These are phyloP conservation scores for Hanseniaspora valbyensis DNA, from an alignment of 805 yeast genomes.

Conservation along the genomic window DNA sequence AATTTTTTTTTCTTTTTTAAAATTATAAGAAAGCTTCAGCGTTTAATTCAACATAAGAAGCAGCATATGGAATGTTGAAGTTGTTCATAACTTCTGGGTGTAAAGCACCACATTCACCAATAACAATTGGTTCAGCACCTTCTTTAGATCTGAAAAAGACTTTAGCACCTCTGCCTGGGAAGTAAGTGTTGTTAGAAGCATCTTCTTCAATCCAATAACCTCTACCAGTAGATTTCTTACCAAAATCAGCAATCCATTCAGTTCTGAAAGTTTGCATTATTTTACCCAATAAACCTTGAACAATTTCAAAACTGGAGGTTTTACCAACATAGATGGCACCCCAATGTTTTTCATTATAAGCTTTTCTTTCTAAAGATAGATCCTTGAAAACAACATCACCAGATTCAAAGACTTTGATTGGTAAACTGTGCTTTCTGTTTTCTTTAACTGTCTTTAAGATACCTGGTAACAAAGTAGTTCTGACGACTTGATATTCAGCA, in stretches of 20 bases:
- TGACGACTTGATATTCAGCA: constrained; percentile 90
- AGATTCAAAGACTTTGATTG: constrained; percentile 87
- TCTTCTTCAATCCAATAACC: constrained; percentile 83
- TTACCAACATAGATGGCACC: constrained; percentile 90
- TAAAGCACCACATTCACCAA: constrained; percentile 86
- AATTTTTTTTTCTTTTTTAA: too few species aligned
- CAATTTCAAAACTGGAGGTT: constrained; percentile 85
- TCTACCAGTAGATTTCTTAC: constrained; percentile 41
- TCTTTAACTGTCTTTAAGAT: constrained; percentile 88
- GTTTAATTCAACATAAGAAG: constrained; percentile 80
- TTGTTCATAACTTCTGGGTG: constrained; percentile 85
- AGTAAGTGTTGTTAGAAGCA: constrained; percentile 55
- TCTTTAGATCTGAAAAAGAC: constrained; percentile 59
- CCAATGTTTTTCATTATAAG: constrained; percentile 89
- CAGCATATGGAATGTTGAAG: constrained; percentile 89
- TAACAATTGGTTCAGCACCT: constrained; percentile 43
- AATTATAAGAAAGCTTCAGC: constrained; percentile 70
- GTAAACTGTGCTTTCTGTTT: constrained; percentile 89
- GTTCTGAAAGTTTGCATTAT: constrained; percentile 93
- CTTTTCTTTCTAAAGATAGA: constrained; percentile 68
- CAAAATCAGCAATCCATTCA: constrained; percentile 55
- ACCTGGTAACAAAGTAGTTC: constrained; percentile 91
- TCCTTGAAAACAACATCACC: constrained; percentile 91
- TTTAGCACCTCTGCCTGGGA: constrained; percentile 96
- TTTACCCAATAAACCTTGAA: constrained; percentile 90